Base-by-base conservation (phyloP, 768 basidiomycete species). In the Plicaturopsis crispa region DNA sequence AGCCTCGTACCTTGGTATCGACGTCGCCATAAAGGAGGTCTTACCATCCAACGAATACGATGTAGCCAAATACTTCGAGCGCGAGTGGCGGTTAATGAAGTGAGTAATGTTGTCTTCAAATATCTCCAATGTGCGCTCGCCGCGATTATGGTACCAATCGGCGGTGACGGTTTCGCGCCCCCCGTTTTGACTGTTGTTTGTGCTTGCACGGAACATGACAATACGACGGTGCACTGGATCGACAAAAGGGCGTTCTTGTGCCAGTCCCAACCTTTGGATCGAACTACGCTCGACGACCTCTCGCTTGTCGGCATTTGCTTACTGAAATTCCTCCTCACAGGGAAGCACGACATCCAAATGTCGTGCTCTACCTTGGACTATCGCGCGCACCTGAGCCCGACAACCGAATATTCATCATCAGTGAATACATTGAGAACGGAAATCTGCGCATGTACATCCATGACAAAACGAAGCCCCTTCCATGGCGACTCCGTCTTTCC, bases 41-140 rank as follows among this genome's bases (percentile, higher is more conserved):
- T 69, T 96, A 6, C 90, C 90, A 1, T 91, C 86, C 16, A 84
- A 63, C 4, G 88, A 86, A 41, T 97, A 97, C 61, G 90, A 96
- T 50, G 91, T 96, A 24, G 74, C 82, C 50, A 99, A 99, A 62
- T 98, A 99, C 66, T 94, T 98, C 57, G 89, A 94, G 53, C 76
- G 94, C n/a, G 94, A 99, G 70, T 96, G 92, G 89, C 74, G 88
- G 21, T 75, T 98, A 21, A 96, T 97, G 91, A 90, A 91, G 71
- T 75, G 52, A 44, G n/a, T n/a, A n/a, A n/a, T n/a, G n/a, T n/a
- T n/a, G n/a, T n/a, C n/a, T n/a, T n/a, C n/a, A n/a, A n/a, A n/a
- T n/a, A n/a, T n/a, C n/a, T n/a, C n/a, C n/a, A n/a, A n/a, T n/a
- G n/a, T n/a, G 26, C 26, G 61, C 49, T 1, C 24, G 16, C 14